Evolutionary conservation across 2,329 filamentous ascomycete genomes (phyloP).

Genomic region (Aspergillus pseudoglaucus): DNA sequence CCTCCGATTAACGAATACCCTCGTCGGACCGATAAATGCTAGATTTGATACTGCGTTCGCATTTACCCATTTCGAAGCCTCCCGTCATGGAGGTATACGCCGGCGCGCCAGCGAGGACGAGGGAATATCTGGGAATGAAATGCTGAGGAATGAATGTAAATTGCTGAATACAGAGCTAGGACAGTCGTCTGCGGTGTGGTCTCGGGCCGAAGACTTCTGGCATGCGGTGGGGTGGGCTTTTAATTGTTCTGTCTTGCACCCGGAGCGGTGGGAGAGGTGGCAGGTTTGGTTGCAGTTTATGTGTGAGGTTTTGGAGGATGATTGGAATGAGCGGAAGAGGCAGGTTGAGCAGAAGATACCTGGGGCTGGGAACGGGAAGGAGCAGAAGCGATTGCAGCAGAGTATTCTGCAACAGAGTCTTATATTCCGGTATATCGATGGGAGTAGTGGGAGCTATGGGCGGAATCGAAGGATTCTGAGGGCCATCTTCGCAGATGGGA

Average conservation of each 20-base stretch:
- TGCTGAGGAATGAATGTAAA: conserved; percentile 40
- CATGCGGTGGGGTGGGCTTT: conserved; percentile 84
- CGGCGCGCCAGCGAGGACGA: conserved; percentile 18
- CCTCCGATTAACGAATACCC: conserved; percentile 58
- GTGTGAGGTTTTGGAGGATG: conserved; percentile 39
- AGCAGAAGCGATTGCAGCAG: conserved; percentile 6
- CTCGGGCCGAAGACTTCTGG: conserved; percentile 81
- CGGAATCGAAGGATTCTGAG: conserved; percentile 38
- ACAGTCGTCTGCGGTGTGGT: conserved; percentile 62
- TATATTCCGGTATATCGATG: conserved; percentile 37
- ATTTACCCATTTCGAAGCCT: conserved; percentile 47
- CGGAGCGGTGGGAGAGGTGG: conserved; percentile 75
- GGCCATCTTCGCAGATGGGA: conserved; percentile 43
- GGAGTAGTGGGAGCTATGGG: conserved; percentile 23
- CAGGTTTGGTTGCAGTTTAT: conserved; percentile 72
- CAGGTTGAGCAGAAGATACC: conserved; percentile 10
- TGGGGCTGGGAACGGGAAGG: background rate
- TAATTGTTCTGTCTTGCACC: conserved; percentile 71
- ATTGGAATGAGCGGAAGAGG: conserved; percentile 34
- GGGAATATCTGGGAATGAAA: conserved; percentile 16
- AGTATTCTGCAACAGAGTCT: conserved; percentile 32
- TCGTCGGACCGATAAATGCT: conserved; percentile 65
- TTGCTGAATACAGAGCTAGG: conserved; percentile 55
- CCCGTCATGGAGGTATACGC: conserved; percentile 25
- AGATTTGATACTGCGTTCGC: conserved; percentile 64